Conservation (phyloP, 176 grass and related monocot species). For the Hordeum marinum region DNA sequence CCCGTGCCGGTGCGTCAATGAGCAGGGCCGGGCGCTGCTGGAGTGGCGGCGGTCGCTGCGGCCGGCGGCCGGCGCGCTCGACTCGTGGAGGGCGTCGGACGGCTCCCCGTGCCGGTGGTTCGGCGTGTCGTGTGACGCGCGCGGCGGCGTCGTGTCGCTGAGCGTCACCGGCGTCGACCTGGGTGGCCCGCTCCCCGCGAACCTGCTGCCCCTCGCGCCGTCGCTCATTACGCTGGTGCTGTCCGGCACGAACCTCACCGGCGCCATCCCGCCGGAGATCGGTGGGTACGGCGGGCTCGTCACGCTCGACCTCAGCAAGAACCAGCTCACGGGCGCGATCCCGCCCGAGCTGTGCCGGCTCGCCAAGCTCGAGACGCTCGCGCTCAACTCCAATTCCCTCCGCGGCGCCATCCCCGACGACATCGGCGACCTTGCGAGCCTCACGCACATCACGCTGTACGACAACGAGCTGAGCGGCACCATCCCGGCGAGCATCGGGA, state of each 20-base stretch:
- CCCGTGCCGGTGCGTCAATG: conserved; percentile 61
- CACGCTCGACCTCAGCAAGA: conserved; percentile 78
- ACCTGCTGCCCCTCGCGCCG: conserved; percentile 42
- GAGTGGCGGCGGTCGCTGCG: conserved; percentile 60
- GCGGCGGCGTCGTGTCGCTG: conserved; percentile 44
- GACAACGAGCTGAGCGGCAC: conserved; percentile 71
- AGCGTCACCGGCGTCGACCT: conserved; percentile 62
- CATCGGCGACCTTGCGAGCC: conserved; percentile 62
- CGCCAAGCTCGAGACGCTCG: conserved; percentile 50
- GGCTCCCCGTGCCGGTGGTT: conserved; percentile 64
- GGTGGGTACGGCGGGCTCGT: conserved; percentile 44
- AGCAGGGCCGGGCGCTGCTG: conserved; percentile 78
- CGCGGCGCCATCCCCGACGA: conserved; percentile 66
- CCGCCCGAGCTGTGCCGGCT: conserved; percentile 66
- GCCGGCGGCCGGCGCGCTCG: conserved; percentile 43
- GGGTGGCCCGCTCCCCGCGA: conserved; percentile 61
- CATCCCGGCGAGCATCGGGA: conserved; percentile 69
- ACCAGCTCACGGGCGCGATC: conserved; percentile 71
- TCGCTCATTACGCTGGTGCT: conserved; percentile 68
- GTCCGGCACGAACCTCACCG: conserved; percentile 74
- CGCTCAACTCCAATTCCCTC: conserved; percentile 79
- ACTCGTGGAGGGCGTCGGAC: conserved; percentile 69
- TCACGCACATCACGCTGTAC: conserved; percentile 57
- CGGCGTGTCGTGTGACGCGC: conserved; percentile 66
- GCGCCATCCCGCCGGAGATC: conserved; percentile 52